Evolutionary conservation across 129 eudicot species (phyloP), one percentile per base, ranked within the genome.

Genomic region (Saussurea involucrata): DNA sequence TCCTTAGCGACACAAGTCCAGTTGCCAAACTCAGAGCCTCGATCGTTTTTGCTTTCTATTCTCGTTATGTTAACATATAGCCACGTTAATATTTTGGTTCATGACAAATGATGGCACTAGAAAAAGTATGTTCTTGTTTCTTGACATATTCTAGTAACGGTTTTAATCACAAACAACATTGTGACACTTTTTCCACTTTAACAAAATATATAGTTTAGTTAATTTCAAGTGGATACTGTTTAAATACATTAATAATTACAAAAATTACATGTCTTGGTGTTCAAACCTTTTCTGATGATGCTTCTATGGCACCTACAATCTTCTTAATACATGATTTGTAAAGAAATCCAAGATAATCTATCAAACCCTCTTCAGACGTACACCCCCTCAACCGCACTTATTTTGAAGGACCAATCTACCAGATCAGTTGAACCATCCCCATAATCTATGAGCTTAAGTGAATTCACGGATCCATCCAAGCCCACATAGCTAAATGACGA

Each of bases 241-340:
- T 24, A 33, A 22, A 49, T 20, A 31, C 69, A n/a, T 31, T 74
- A 80, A 63, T 57, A n/a, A 42, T 66, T 66, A 40, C 68, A 49
- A 68, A 57, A 61, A 21, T 9, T 5, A 18, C 46, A 81, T 32
- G 44, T 29, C 32, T 73, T 11, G 34, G 66, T 28, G 24, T 49
- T 69, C 69, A 73, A 69, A 24, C 24, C 8, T 55, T 70, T 37
- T 15, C 24, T 15, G 37, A 77, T 25, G 86, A 75, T 65, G 85
- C 78, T 21, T 73, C 74, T 57, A 81, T 68, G 60, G 97, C 96
- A 31, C 78, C 81, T 33, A 68, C 76, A 5, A 91, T 86, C 90
- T 87, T 91, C 75, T 81, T 78, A 79, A 91, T 88, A 81, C 93
- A 91, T 6, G 92, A 88, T 80, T 73, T 91, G 71, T 88, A 91